Percentiles rank a stretch among this genome's conserved stretches.
Conservation (phyloP, 2,329 filamentous ascomycete species). For the Ampelomyces quisqualis region DNA sequence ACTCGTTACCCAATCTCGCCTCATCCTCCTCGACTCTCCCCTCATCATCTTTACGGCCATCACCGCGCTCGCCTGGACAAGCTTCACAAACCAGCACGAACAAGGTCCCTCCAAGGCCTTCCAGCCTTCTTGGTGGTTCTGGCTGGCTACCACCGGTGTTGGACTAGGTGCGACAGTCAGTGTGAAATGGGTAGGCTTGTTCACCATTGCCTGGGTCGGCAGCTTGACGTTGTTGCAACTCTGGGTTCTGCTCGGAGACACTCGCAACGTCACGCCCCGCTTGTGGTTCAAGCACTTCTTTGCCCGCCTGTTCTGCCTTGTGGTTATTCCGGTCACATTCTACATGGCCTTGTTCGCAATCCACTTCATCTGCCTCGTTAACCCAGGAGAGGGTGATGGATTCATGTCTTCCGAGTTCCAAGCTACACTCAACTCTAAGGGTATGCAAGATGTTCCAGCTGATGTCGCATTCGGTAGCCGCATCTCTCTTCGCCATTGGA, state of each 20-base stretch:
- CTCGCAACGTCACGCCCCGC: conserved; percentile 78
- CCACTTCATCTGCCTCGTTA: conserved; percentile 89
- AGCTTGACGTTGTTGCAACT: conserved; percentile 86
- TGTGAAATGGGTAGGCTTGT: conserved; percentile 98
- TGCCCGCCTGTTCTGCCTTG: conserved; percentile 85
- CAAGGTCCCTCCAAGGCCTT: conserved; percentile 88
- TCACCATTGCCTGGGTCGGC: conserved; percentile 98
- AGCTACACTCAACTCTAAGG: conserved; percentile 92
- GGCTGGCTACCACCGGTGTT: conserved; percentile 83
- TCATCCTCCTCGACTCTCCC: conserved; percentile 95
- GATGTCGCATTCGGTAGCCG: conserved; percentile 89
- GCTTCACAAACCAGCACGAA: conserved; percentile 96
- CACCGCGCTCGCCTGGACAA: conserved; percentile 84
- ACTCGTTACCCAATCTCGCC: conserved; percentile 86
- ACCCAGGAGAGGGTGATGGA: conserved; percentile 94
- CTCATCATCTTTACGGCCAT: conserved; percentile 91
- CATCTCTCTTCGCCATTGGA: conserved; percentile 85
- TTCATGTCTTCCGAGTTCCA: conserved; percentile 99
- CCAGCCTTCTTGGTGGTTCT: conserved; percentile 94
- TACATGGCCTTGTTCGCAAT: conserved; percentile 98
- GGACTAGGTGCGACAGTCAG: conserved; percentile 87
- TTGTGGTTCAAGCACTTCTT: conserved; percentile 93
- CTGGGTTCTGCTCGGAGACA: conserved; percentile 91
- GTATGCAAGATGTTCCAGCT: conserved; percentile 90
- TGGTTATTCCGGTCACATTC: conserved; percentile 83